Evolutionary conservation across 306 rosid species (phyloP).

Genomic region (Oemleria cerasiformis): DNA sequence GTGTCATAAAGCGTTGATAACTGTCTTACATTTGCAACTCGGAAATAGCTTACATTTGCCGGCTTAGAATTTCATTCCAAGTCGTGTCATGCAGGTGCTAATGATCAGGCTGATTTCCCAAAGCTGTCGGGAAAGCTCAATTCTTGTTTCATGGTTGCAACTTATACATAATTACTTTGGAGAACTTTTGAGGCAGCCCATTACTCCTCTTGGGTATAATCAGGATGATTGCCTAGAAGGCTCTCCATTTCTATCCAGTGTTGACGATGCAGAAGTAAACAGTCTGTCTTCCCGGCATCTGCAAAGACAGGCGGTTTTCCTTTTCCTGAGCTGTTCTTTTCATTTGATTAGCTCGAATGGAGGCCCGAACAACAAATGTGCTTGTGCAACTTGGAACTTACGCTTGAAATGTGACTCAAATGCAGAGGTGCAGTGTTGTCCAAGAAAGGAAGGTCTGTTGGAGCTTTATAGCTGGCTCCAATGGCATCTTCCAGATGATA

Average conservation of each 20-base stretch:
- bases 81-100: slow-evolving; percentile 48
- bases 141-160: slow-evolving; percentile 66
- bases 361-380: slow-evolving; percentile 29
- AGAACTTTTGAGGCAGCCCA: slow-evolving; percentile 46
- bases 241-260: too few species aligned
- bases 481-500: slow-evolving; percentile 54
- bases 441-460: too few species aligned
- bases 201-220: too few species aligned
- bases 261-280: too few species aligned
- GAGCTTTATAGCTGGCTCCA: slow-evolving; percentile 72
- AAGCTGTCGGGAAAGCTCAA: background rate
- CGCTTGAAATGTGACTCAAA: too few species aligned
- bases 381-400: slow-evolving; percentile 38
- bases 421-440: slow-evolving; percentile 39
- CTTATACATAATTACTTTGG: slow-evolving; percentile 56
- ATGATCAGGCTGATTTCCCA: slow-evolving; percentile 72
- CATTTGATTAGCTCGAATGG: slow-evolving; percentile 43
- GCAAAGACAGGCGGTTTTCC: too few species aligned
- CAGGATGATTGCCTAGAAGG: too few species aligned
- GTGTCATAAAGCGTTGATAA: slow-evolving; percentile 1
- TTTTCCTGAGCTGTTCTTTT: too few species aligned
- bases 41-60: background rate
- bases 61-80: background rate
- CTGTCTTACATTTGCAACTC: background rate
- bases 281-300: too few species aligned